Conservation (phyloP, 768 basidiomycete genomes). For the Suillus discolor region DNA sequence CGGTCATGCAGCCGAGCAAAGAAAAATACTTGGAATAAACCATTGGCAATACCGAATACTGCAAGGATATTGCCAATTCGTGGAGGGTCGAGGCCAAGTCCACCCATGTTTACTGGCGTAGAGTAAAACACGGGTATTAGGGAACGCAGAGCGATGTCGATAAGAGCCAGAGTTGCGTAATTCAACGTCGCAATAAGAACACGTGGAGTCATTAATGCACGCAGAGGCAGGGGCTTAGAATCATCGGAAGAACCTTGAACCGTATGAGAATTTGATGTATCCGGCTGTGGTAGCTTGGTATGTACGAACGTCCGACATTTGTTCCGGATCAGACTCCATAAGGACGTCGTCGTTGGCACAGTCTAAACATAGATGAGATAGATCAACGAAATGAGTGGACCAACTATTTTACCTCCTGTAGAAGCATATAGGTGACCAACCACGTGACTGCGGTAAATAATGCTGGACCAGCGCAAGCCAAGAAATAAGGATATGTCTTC, state of each 20-base stretch:
- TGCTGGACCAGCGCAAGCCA: conserved; percentile 62
- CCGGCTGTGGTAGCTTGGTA: neutral
- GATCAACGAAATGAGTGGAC: neutral
- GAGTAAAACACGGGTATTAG: conserved; percentile 26
- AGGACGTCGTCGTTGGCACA: conserved; percentile 21
- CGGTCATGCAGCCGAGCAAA: conserved; percentile 56
- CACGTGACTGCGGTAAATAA: conserved; percentile 52
- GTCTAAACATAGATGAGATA: conserved; percentile 4
- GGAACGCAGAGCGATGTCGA: conserved; percentile 63
- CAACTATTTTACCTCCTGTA: conserved; percentile 48
- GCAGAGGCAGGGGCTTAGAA: conserved; percentile 42
- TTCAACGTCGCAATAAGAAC: conserved; percentile 58
- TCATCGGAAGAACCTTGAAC: neutral
- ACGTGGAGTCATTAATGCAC: conserved; percentile 46
- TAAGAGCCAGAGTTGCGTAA: conserved; percentile 59
- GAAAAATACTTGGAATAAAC: conserved; percentile 59
- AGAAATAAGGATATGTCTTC: conserved; percentile 66
- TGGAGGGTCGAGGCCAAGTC: conserved; percentile 15
- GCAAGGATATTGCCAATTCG: conserved; percentile 23
- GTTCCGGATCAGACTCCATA: conserved; percentile 33
- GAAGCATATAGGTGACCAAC: conserved; percentile 46
- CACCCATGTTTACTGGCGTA: conserved; percentile 19
- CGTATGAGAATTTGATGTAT: neutral
- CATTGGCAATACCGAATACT: conserved; percentile 23
- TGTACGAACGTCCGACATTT: conserved; percentile 20